A percentile compares a stretch with the other conserved stretches of the same genome.
phyloP scores from a whole-genome alignment of 306 rosid genomes.

The Rubus idaeus region DNA sequence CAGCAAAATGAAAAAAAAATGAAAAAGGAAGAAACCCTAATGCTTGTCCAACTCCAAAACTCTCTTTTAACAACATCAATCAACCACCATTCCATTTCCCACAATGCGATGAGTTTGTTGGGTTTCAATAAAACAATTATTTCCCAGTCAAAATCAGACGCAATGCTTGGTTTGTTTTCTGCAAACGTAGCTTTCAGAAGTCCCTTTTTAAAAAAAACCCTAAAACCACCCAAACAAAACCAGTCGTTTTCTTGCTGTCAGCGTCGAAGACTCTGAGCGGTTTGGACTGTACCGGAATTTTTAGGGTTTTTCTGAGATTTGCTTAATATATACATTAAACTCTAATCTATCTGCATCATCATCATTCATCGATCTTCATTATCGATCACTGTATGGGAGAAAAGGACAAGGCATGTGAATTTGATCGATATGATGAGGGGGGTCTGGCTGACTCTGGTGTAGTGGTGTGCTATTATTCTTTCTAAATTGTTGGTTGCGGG shows the following conservation, averaged over 20 bases:
- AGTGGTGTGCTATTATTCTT: slow-evolving; percentile 25
- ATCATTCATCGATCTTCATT: neutral
- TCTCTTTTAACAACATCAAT: neutral
- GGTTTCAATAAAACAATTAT: slow-evolving; percentile 22
- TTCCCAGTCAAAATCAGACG: slow-evolving; percentile 25
- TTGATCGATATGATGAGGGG: neutral
- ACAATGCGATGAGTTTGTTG: slow-evolving; percentile 17
- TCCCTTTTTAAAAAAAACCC: slow-evolving; percentile 23
- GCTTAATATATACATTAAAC: slow-evolving; percentile 26
- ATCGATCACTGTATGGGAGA: slow-evolving; percentile 33
- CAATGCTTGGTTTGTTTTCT: slow-evolving; percentile 30
- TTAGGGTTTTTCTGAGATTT: slow-evolving; percentile 36
- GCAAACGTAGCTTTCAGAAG: slow-evolving; percentile 46
- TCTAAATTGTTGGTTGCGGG: slow-evolving; percentile 12
- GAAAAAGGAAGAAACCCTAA: neutral
- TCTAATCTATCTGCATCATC: slow-evolving; percentile 17
- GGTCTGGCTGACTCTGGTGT: slow-evolving; percentile 25
- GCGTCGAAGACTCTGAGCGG: slow-evolving; percentile 53
- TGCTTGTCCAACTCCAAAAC: slow-evolving; percentile 31
- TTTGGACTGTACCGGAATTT: slow-evolving; percentile 41
- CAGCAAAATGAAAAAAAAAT: neutral
- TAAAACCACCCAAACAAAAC: slow-evolving; percentile 40
- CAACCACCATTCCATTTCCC: slow-evolving; percentile 20
- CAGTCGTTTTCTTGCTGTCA: slow-evolving; percentile 52
- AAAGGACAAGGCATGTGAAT: slow-evolving; percentile 59